Evolutionary conservation across 208 protist genomes (phyloP).

Genomic region (Zelonia costaricensis): DNA sequence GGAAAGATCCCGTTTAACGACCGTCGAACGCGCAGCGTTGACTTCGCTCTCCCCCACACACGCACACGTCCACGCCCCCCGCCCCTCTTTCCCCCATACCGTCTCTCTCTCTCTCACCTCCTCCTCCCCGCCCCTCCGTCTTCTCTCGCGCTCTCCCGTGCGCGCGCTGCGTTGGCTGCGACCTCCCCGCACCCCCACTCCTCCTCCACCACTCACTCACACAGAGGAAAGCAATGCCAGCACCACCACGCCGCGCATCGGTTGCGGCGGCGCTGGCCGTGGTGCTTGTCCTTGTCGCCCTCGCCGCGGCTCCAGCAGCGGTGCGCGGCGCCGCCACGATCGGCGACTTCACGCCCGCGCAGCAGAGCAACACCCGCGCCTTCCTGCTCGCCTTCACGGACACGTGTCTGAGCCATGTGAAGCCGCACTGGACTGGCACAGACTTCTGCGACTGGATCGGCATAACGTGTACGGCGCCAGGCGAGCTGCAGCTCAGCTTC

Average conservation of each 20-base stretch:
- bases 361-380: not conserved
- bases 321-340: not conserved
- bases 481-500: not conserved
- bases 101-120: not conserved
- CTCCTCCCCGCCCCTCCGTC: not conserved
- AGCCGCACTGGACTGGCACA: not conserved
- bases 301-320: not conserved
- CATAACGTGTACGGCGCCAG: not conserved
- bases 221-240: too few species aligned
- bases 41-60: too few species aligned
- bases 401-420: not conserved
- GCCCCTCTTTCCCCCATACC: not conserved
- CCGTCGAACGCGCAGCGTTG: too few species aligned
- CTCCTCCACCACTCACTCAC: too few species aligned
- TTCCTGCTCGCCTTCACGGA: not conserved
- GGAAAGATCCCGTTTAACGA: too few species aligned
- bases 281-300: not conserved
- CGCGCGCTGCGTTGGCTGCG: too few species aligned
- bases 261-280: not conserved
- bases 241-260: too few species aligned
- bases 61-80: not conserved
- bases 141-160: too few species aligned
- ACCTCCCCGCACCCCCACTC: too few species aligned
- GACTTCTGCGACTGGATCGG: not conserved
- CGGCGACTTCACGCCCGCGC: not conserved